Percentiles rank a stretch among this genome's conserved stretches.
These are phyloP conservation scores for Buddleja alternifolia DNA, from an alignment of 257 asterid genomes.

Conservation along the genomic window DNA sequence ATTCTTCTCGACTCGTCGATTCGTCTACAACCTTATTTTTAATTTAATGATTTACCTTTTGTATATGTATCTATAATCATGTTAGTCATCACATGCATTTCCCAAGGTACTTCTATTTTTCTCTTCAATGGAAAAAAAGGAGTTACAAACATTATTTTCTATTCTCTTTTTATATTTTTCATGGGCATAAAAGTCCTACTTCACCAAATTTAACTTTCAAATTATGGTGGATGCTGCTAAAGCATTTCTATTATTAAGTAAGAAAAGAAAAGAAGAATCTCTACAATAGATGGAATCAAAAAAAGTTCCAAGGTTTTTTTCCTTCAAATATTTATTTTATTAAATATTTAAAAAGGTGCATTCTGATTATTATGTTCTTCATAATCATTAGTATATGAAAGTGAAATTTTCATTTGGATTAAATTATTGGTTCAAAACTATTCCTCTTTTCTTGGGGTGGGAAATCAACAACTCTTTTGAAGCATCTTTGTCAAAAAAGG, in stretches of 20 bases:
- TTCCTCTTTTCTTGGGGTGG: conserved; percentile 22
- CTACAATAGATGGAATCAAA: not conserved
- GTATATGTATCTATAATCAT: too few relatives aligned
- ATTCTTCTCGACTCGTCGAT: too few relatives aligned
- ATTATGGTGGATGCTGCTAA: conserved; percentile 31
- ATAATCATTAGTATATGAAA: conserved; percentile 15
- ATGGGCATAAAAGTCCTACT: conserved; percentile 9
- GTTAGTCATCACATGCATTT: too few relatives aligned
- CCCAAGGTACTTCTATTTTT: not conserved
- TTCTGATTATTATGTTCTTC: not conserved
- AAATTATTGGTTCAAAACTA: not conserved
- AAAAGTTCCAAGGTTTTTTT: not conserved
- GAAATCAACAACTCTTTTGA: conserved; percentile 35
- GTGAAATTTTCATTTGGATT: not conserved
- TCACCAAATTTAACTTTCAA: conserved; percentile 29
- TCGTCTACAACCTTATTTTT: too few relatives aligned
- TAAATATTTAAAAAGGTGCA: not conserved
- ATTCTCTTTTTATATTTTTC: not conserved
- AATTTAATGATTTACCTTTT: too few relatives aligned
- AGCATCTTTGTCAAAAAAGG: conserved; percentile 37
- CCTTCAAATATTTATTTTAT: not conserved
- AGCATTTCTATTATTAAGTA: not conserved
- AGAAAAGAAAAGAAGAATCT: not conserved
- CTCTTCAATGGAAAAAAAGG: not conserved
- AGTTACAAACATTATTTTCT: not conserved